These are phyloP conservation scores for Tuber indicum DNA, from an alignment of 495 filamentous ascomycete species.

Conservation along the genomic window DNA sequence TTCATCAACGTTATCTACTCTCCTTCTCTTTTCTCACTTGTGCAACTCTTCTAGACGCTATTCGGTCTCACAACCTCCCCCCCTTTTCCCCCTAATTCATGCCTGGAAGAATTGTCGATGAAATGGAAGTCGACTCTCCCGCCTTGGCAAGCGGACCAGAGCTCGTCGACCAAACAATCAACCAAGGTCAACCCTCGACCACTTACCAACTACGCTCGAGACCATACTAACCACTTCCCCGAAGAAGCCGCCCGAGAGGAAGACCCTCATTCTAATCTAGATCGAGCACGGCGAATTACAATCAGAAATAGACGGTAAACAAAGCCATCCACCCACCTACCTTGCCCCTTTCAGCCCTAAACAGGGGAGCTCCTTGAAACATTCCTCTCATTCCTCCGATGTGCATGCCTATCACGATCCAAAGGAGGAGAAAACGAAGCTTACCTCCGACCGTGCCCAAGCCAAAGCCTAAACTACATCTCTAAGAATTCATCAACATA, in stretches of 20 bases:
- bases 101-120: constrained; percentile 24
- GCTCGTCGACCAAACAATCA: constrained; percentile 6
- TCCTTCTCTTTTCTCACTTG: background rate
- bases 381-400: background rate
- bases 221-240: constrained; percentile 24
- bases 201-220: background rate
- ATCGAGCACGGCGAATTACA: constrained; percentile 18
- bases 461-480: constrained; percentile 35
- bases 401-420: background rate
- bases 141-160: background rate
- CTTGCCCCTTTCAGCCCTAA: background rate
- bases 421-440: background rate
- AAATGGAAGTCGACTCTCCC: constrained; percentile 1
- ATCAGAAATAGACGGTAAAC: constrained; percentile 37
- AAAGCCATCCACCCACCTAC: constrained; percentile 5
- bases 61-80: background rate
- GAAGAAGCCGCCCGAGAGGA: constrained; percentile 14
- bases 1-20: background rate
- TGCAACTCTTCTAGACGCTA: background rate
- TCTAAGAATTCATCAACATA: constrained; percentile 21
- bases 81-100: background rate
- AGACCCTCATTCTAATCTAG: constrained; percentile 3
- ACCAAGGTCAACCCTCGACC: constrained; percentile 27
- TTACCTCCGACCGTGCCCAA: background rate
- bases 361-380: background rate